These are phyloP conservation scores for Chaetomiaceae sp. DNA, from an alignment of 2,329 filamentous ascomycete species.

Conservation along the genomic window DNA sequence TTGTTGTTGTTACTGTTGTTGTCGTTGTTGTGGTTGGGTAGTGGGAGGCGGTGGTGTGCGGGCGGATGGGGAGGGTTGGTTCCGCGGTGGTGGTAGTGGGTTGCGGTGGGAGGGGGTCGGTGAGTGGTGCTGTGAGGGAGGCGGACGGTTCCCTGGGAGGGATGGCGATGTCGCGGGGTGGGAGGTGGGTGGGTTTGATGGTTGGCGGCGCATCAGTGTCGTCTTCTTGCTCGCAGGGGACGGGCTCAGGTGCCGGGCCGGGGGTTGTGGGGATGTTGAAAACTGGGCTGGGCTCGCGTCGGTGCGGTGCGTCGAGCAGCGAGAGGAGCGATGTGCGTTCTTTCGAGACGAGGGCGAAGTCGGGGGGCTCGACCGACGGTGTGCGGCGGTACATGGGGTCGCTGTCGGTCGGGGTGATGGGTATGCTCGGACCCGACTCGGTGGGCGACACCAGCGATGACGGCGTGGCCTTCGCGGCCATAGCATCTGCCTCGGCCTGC, in stretches of 20 bases:
- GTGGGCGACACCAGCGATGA: slow-evolving; percentile 7
- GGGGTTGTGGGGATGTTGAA: slow-evolving; percentile 42
- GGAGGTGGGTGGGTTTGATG: neutral
- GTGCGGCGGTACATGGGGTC: slow-evolving; percentile 50
- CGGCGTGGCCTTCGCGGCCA: slow-evolving; percentile 30
- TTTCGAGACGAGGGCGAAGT: slow-evolving; percentile 51
- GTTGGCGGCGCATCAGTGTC: neutral
- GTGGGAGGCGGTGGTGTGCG: slow-evolving; percentile 44
- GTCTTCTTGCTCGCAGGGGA: slow-evolving; percentile 11
- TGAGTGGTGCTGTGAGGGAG: slow-evolving; percentile 6
- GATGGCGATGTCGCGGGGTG: neutral
- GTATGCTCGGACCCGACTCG: slow-evolving; percentile 24
- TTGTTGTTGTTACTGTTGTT: slow-evolving; percentile 49
- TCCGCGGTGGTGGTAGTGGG: neutral
- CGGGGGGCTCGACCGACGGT: slow-evolving; percentile 58
- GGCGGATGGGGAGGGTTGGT: slow-evolving; percentile 21
- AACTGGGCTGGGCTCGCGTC: slow-evolving; percentile 33
- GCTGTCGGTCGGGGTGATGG: slow-evolving; percentile 32
- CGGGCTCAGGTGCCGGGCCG: slow-evolving; percentile 27
- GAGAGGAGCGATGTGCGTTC: slow-evolving; percentile 57
- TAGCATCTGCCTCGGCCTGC: slow-evolving; percentile 46
- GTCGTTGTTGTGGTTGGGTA: slow-evolving; percentile 39
- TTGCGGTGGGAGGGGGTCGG: slow-evolving; percentile 17
- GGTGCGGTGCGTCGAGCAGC: slow-evolving; percentile 54
- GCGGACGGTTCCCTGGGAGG: neutral